Conservation (phyloP, 495 filamentous ascomycete genomes). For the Astrocystis sublimbata region DNA sequence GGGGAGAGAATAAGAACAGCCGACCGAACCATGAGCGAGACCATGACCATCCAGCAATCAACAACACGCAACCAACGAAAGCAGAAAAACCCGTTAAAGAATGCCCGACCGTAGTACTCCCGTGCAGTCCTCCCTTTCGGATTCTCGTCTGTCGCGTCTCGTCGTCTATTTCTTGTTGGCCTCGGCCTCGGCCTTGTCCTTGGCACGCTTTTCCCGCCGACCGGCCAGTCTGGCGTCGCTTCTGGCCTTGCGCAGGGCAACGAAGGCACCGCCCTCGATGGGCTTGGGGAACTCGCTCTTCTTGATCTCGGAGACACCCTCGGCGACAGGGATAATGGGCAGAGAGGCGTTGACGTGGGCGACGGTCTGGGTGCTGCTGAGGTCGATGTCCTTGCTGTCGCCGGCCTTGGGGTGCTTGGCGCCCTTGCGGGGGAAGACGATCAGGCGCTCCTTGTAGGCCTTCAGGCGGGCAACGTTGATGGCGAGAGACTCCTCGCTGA, state of each 20-base stretch:
- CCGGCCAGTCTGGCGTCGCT: conserved; percentile 80
- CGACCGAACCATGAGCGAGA: conserved; percentile 28
- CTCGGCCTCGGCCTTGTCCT: conserved; percentile 87
- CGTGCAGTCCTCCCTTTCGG: conserved; percentile 28
- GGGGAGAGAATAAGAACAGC: conserved; percentile 13
- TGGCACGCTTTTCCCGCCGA: conserved; percentile 87
- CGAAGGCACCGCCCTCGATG: conserved; percentile 78
- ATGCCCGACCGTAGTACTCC: conserved; percentile 38
- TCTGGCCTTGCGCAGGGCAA: conserved; percentile 79
- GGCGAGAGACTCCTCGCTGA: conserved; percentile 88
- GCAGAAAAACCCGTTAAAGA: conserved; percentile 43
- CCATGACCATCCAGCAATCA: conserved; percentile 37
- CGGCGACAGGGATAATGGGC: conserved; percentile 67
- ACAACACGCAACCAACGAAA: conserved; percentile 36
- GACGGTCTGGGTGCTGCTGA: conserved; percentile 72
- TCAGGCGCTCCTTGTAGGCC: conserved; percentile 90
- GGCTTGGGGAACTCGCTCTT: conserved; percentile 75
- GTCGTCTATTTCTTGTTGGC: conserved; percentile 82
- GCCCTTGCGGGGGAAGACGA: conserved; percentile 94
- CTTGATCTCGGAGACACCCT: conserved; percentile 73
- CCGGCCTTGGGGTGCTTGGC: conserved; percentile 82
- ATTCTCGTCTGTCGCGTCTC: conserved; percentile 21
- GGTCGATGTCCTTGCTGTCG: conserved; percentile 84
- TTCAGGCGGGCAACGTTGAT: conserved; percentile 94
- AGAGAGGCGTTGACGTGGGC: conserved; percentile 59